A percentile compares a stretch with the other conserved stretches of the same genome.
Evolutionary conservation across 352 stramenopile genomes (phyloP).

Genomic region (Phytophthora litchii): DNA sequence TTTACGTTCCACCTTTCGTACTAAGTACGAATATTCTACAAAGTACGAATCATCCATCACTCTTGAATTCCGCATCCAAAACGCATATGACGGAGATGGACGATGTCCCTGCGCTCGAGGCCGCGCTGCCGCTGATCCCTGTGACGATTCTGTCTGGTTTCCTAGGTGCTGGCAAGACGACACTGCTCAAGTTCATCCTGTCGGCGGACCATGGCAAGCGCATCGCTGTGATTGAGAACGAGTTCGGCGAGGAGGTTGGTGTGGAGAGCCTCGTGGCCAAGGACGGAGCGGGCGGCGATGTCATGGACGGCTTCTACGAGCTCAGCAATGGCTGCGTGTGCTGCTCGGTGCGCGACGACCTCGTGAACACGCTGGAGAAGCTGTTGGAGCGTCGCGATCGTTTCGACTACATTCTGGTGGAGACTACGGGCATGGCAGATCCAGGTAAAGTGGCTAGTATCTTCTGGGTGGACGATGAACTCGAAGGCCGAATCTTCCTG

Average conservation of each 20-base stretch:
- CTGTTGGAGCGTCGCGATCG: constrained; percentile 81
- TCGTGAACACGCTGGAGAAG: constrained; percentile 82
- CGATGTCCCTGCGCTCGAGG: constrained; percentile 19
- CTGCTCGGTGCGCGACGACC: constrained; percentile 95
- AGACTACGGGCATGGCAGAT: constrained; percentile 95
- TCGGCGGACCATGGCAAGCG: constrained; percentile 91
- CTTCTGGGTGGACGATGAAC: constrained; percentile 96
- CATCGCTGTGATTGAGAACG: constrained; percentile 99
- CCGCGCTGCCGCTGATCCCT: constrained; percentile 50
- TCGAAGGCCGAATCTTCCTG: constrained; percentile 88
- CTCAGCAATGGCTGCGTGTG: constrained; percentile 98
- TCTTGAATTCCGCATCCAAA: background rate
- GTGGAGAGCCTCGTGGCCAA: constrained; percentile 93
- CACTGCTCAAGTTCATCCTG: constrained; percentile 97
- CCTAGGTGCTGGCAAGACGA: constrained; percentile 97
- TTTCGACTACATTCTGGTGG: constrained; percentile 94
- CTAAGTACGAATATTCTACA: constrained; percentile 7
- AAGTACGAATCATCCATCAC: constrained; percentile 8
- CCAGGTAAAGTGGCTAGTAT: constrained; percentile 94
- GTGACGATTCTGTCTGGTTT: constrained; percentile 97
- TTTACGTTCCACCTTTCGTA: constrained; percentile 4
- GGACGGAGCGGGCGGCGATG: constrained; percentile 58
- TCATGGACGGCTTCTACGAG: constrained; percentile 93
- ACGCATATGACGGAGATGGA: constrained; percentile 7
- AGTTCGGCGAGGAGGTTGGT: constrained; percentile 97